These are phyloP conservation scores for Dryadomyces quercivorus DNA, from an alignment of 2,329 filamentous ascomycete species.

Conservation along the genomic window DNA sequence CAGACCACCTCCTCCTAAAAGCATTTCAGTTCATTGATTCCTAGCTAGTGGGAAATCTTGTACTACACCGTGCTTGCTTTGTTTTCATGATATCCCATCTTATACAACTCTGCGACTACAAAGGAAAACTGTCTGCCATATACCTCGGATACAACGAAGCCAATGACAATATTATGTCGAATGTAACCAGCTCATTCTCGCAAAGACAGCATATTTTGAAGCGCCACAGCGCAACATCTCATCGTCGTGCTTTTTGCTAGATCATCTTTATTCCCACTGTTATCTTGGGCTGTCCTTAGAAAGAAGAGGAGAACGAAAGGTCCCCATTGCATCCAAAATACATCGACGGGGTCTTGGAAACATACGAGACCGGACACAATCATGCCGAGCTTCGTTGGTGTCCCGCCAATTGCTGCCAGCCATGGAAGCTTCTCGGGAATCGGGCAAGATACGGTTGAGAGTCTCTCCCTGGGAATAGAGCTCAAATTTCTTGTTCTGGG, in stretches of 20 bases:
- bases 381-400: neutral
- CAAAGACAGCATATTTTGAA: neutral
- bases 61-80: no score
- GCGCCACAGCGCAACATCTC: neutral
- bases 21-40: neutral
- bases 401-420: neutral
- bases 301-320: neutral
- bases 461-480: conserved; percentile 19
- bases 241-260: neutral
- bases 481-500: conserved; percentile 21
- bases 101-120: neutral
- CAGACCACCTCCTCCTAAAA: neutral
- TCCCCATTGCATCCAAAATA: no score
- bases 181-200: neutral
- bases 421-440: neutral
- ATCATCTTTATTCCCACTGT: neutral
- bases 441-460: conserved; percentile 11
- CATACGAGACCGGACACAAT: neutral
- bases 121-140: neutral
- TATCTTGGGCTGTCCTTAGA: neutral
- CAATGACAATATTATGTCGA: neutral
- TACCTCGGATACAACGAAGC: neutral
- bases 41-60: no score
- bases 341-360: no score
- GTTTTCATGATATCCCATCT: neutral